Evolutionary conservation across 164 flowering plant species (phyloP), one percentile per base, ranked within the genome.

Genomic region (Nelumbo lutea): DNA sequence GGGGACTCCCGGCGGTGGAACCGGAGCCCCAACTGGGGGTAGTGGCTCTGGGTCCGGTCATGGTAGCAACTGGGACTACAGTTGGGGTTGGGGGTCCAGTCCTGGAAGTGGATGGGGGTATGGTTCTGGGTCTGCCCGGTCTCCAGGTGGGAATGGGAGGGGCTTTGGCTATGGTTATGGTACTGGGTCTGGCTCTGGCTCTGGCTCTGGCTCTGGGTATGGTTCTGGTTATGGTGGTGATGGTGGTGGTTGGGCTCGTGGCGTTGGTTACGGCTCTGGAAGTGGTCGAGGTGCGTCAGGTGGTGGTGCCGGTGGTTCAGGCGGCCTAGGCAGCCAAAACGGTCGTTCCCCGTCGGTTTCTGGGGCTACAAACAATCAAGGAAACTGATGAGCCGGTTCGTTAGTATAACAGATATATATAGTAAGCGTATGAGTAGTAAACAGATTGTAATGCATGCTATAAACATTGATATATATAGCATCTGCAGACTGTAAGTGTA

Each of bases 71-170:
- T 87, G 92, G 92, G 87, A 81, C 70, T 86, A 80, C 68, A 81
- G 65, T 6, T 91, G 97, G 94, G 93, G 88, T 0, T 91, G 92
- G 90, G 94, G 93, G 13, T 78, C 94, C 0, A 72, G 80, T 64
- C 97, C 97, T 0, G 78, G 76, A 5, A 70, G 81, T 10, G 91
- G 92, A 13, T 91, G 88, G 88, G 97, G 97, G 4, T 91, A 80
- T 55, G 97, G 97, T 1, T 86, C 90, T 1, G 97, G 94, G 6
- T 89, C 88, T 0, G 92, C 89, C 3, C 69, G 74, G 68, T 86
- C 94, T 0, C 83, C 90, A 0, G 73, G 57, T 52, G 96, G 93
- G 13, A 78, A 63, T 41, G 92, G 88, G 1, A 78, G 73, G 62
- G 96, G 96, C 6, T 84, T 8, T 9, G 94, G 97, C 5, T 87